Percentiles rank a stretch among this genome's conserved stretches.
These are phyloP conservation scores for Diplocarpon rosae DNA, from an alignment of 2,329 filamentous ascomycete genomes.

Conservation along the genomic window DNA sequence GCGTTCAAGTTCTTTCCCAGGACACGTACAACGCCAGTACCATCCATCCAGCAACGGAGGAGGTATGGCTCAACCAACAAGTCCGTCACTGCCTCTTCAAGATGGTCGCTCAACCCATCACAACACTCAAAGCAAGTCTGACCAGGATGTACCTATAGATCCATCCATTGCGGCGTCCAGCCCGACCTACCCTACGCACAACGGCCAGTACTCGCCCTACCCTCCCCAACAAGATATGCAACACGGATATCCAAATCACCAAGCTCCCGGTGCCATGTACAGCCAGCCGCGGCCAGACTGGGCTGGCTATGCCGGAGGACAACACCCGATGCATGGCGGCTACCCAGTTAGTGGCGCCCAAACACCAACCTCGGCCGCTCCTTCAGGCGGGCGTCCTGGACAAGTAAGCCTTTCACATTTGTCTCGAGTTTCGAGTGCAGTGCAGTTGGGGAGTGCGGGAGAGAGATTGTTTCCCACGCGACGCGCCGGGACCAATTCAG, in stretches of 20 bases:
- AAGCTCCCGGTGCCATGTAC: conserved; percentile 48
- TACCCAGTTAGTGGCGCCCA: conserved; percentile 26
- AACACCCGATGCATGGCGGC: conserved; percentile 24
- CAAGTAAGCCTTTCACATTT: conserved; percentile 40
- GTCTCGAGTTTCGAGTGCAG: background rate
- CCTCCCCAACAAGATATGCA: conserved; percentile 77
- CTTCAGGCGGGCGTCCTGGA: conserved; percentile 41
- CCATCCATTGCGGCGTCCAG: conserved; percentile 89
- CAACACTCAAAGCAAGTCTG: conserved; percentile 75
- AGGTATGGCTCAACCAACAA: conserved; percentile 98
- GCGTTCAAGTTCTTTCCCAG: conserved; percentile 74
- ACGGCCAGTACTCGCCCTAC: conserved; percentile 74
- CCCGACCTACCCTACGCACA: conserved; percentile 73
- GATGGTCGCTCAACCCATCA: conserved; percentile 70
- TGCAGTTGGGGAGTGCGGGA: conserved; percentile 1
- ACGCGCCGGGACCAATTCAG: background rate
- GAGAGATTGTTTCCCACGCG: background rate
- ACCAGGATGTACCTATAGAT: conserved; percentile 98
- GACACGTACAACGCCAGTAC: conserved; percentile 79
- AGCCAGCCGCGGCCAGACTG: conserved; percentile 64
- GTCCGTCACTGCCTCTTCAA: conserved; percentile 86
- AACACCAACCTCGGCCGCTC: conserved; percentile 43
- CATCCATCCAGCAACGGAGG: conserved; percentile 68
- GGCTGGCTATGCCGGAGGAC: conserved; percentile 49
- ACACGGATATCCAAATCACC: conserved; percentile 58